phyloP scores from a whole-genome alignment of 2,329 filamentous ascomycete genomes.

The Xylariaceae sp. region DNA sequence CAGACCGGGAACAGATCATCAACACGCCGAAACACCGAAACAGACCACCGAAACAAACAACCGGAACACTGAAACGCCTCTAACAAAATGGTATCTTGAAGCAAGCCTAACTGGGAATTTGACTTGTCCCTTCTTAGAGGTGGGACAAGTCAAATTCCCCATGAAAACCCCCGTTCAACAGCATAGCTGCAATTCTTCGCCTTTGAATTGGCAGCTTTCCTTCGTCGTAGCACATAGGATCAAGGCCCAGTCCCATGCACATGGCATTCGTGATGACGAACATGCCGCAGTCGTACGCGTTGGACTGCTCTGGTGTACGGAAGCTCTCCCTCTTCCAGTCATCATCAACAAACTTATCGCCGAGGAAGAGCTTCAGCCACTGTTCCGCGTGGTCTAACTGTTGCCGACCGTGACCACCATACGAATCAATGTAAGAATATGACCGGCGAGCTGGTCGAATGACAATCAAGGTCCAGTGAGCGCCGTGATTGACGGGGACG shows the following conservation, averaged over 20 bases:
- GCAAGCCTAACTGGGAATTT: too few relatives aligned
- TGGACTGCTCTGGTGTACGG: slow-evolving; percentile 64
- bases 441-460: slow-evolving; percentile 66
- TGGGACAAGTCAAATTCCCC: slow-evolving; percentile 59
- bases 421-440: slow-evolving; percentile 74
- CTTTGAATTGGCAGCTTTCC: slow-evolving; percentile 66
- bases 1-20: too few relatives aligned
- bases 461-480: slow-evolving; percentile 76
- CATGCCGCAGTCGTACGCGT: slow-evolving; percentile 78
- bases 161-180: slow-evolving; percentile 71
- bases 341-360: slow-evolving; percentile 55
- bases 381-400: slow-evolving; percentile 52
- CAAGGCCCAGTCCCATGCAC: slow-evolving; percentile 62
- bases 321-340: slow-evolving; percentile 67
- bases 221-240: slow-evolving; percentile 57
- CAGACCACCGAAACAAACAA: too few relatives aligned
- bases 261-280: slow-evolving; percentile 78
- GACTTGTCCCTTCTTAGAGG: slow-evolving; percentile 44
- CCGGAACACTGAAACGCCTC: not conserved
- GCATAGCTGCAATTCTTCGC: slow-evolving; percentile 66
- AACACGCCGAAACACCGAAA: too few relatives aligned
- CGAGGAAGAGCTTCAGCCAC: slow-evolving; percentile 66
- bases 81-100: not conserved
- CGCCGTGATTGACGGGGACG: slow-evolving; percentile 69
- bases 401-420: slow-evolving; percentile 52